Conservation (phyloP, 2,329 filamentous ascomycete genomes). For the Dothistroma pini region DNA sequence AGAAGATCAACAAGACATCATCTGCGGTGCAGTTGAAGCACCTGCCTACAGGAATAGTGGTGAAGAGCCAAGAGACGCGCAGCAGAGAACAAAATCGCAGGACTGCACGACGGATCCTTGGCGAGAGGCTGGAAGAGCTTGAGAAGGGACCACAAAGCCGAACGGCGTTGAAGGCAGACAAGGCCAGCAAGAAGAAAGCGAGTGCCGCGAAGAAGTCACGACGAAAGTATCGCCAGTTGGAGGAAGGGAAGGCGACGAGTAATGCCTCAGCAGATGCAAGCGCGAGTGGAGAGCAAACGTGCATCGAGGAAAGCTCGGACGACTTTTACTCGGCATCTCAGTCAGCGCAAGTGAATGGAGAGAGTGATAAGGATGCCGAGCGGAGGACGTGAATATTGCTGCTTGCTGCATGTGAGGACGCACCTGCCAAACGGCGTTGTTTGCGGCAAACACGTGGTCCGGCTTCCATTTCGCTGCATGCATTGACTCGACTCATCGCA, state of each 20-base stretch:
- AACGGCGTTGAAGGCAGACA: constrained; percentile 59
- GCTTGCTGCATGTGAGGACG: background rate
- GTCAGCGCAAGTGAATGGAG: background rate
- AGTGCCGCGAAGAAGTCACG: constrained; percentile 78
- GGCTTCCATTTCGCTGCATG: background rate
- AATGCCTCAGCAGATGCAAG: constrained; percentile 6
- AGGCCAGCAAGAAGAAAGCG: constrained; percentile 64
- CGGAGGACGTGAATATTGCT: background rate
- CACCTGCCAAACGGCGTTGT: background rate
- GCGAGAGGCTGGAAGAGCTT: constrained; percentile 70
- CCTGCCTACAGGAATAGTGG: constrained; percentile 81
- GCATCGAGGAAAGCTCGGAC: background rate
- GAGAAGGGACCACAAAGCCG: constrained; percentile 68
- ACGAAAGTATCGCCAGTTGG: constrained; percentile 69
- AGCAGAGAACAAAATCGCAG: constrained; percentile 83
- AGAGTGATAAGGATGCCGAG: background rate
- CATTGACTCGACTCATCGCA: background rate
- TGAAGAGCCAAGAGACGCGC: constrained; percentile 91
- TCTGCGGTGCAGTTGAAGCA: constrained; percentile 93
- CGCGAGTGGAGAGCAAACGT: background rate
- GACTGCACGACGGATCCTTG: constrained; percentile 73
- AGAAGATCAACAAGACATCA: constrained; percentile 99
- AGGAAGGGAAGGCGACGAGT: constrained; percentile 44
- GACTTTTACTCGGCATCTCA: background rate
- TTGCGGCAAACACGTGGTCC: background rate